Conservation (phyloP, 768 basidiomycete species). For the Cytidiella melzeri region DNA sequence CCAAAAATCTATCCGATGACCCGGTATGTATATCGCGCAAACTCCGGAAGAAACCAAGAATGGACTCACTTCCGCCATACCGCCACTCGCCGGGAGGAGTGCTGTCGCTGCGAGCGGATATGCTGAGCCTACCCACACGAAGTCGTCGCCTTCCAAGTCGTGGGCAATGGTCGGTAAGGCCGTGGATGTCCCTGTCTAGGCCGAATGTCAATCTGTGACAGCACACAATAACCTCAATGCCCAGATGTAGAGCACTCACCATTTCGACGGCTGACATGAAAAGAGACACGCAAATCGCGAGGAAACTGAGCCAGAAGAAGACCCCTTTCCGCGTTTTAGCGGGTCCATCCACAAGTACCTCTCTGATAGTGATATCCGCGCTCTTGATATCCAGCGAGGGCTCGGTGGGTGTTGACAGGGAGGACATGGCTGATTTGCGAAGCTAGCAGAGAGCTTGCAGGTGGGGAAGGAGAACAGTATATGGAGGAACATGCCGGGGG, state of each 20-base stretch:
- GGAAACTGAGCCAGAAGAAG: constrained; percentile 17
- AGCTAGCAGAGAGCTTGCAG: too few species aligned
- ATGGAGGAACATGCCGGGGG: too few species aligned
- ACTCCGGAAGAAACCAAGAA: background rate
- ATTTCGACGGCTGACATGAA: constrained; percentile 20
- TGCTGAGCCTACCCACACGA: constrained; percentile 23
- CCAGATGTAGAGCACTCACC: background rate
- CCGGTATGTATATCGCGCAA: background rate
- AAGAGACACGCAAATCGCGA: constrained; percentile 14
- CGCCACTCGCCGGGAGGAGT: constrained; percentile 27
- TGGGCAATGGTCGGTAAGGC: constrained; percentile 14
- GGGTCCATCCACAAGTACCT: too few species aligned
- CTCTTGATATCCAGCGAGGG: too few species aligned
- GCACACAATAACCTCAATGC: background rate
- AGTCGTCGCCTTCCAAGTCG: constrained; percentile 13
- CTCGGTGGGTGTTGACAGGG: too few species aligned
- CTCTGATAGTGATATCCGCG: too few species aligned
- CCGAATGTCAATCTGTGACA: background rate
- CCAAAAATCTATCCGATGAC: constrained; percentile 5
- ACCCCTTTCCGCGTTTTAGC: constrained; percentile 8
- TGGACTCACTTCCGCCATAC: constrained; percentile 17
- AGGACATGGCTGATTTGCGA: too few species aligned
- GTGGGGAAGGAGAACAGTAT: too few species aligned
- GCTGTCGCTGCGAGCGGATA: constrained; percentile 31
- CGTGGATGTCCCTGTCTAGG: constrained; percentile 18